These are phyloP conservation scores for Vaccinium myrtillus DNA, from an alignment of 148 eudicot species.

Conservation along the genomic window DNA sequence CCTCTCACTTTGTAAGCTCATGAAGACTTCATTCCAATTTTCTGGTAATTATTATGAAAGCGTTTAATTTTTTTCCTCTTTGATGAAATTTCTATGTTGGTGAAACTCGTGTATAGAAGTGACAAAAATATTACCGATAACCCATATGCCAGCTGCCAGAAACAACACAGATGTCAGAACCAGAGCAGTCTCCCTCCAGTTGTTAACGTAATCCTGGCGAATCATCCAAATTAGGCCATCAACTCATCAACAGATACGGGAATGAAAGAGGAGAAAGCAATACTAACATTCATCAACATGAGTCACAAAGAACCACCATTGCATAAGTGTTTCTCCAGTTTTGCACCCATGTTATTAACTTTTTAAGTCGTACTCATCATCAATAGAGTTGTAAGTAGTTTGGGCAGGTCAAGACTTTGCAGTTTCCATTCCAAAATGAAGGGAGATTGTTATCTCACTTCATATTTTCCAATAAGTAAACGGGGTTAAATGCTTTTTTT, in stretches of 20 bases:
- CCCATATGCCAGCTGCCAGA: constrained; percentile 79
- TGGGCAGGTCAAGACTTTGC: background rate
- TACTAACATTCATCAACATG: background rate
- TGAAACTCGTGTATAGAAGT: background rate
- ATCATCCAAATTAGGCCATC: constrained; percentile 6
- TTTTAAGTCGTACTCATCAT: background rate
- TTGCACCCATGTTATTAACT: background rate
- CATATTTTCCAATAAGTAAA: background rate
- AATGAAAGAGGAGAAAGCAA: background rate
- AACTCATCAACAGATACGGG: constrained; percentile 5
- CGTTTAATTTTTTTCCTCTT: background rate
- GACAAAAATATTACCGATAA: constrained; percentile 46
- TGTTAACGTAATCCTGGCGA: constrained; percentile 65
- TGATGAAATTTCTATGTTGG: background rate
- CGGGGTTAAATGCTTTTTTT: background rate
- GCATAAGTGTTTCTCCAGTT: background rate
- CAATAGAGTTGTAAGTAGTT: background rate
- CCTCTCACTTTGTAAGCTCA: background rate
- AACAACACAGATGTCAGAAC: constrained; percentile 75
- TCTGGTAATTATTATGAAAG: background rate
- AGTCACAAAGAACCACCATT: background rate
- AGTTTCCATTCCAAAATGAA: background rate
- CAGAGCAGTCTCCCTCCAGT: constrained; percentile 87
- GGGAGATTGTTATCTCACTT: background rate
- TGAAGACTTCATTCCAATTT: background rate